These are phyloP conservation scores for Alloascoidea africana DNA, from an alignment of 805 yeast genomes.

Conservation along the genomic window DNA sequence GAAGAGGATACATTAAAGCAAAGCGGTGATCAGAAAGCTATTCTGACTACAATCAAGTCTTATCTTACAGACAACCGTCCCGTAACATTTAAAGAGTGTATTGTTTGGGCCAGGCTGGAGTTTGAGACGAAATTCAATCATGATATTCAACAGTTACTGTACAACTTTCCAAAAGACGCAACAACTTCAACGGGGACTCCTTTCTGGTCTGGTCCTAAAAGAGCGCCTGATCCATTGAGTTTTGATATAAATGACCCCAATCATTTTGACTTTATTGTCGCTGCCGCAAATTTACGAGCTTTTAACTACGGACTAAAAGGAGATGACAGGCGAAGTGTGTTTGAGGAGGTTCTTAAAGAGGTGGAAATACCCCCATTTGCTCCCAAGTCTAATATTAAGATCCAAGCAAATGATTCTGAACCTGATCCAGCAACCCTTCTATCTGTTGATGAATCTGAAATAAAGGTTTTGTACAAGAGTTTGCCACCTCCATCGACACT, in stretches of 20 bases:
- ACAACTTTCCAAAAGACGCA: constrained; percentile 92
- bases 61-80: constrained; percentile 73
- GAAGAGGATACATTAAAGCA: constrained; percentile 87
- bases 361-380: constrained; percentile 45
- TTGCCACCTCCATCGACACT: constrained; percentile 81
- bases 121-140: constrained; percentile 75
- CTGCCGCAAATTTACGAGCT: constrained; percentile 86
- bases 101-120: constrained; percentile 85
- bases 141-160: constrained; percentile 81
- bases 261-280: constrained; percentile 72
- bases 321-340: constrained; percentile 34
- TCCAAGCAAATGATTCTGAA: constrained; percentile 77
- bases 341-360: constrained; percentile 34
- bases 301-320: constrained; percentile 82
- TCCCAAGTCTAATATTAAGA: constrained; percentile 63
- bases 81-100: constrained; percentile 80
- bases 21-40: constrained; percentile 80
- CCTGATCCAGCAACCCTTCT: constrained; percentile 47
- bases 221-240: constrained; percentile 79
- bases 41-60: constrained; percentile 58
- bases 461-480: constrained; percentile 54
- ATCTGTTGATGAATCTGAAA: constrained; percentile 41
- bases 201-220: constrained; percentile 96
- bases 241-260: constrained; percentile 66
- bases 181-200: constrained; percentile 81